These are phyloP conservation scores for Rhodotorula babjevae DNA, from an alignment of 768 basidiomycete species.

Conservation along the genomic window DNA sequence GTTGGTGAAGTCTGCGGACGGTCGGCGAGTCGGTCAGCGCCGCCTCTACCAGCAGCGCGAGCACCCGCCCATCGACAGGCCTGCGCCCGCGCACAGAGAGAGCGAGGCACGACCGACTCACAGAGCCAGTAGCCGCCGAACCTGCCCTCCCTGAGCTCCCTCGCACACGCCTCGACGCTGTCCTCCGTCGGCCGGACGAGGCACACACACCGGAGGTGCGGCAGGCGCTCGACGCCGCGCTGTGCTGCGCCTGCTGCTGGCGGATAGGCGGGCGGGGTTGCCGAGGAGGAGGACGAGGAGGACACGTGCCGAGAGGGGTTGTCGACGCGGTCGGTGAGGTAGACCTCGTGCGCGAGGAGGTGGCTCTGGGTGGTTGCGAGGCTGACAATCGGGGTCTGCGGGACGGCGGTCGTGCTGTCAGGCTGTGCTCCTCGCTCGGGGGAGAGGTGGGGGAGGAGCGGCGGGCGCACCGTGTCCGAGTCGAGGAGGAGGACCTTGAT, in stretches of 20 bases:
- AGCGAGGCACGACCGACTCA: conserved; percentile 62
- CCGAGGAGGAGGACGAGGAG: neutral
- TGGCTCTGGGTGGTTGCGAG: conserved; percentile 89
- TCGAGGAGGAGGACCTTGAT: conserved; percentile 97
- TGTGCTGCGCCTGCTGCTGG: conserved; percentile 11
- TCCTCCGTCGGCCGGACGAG: conserved; percentile 78
- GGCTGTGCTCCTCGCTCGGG: no score
- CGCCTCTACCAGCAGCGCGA: no score
- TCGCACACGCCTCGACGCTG: conserved; percentile 73
- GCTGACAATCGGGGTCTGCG: conserved; percentile 90
- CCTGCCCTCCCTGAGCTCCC: conserved; percentile 80
- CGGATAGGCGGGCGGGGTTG: neutral
- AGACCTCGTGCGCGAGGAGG: conserved; percentile 89
- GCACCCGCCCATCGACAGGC: no score
- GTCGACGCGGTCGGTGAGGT: conserved; percentile 95
- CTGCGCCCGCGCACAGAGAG: neutral
- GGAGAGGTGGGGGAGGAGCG: neutral
- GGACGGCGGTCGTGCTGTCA: no score
- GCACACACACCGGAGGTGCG: conserved; percentile 95
- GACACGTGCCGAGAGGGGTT: conserved; percentile 54
- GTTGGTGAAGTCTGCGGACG: conserved; percentile 80
- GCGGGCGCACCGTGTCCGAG: conserved; percentile 77
- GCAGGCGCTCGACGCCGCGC: conserved; percentile 73
- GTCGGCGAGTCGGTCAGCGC: no score
- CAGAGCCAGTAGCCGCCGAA: conserved; percentile 99